These are phyloP conservation scores for Closterium sp. DNA, from an alignment of 139 green algal genomes.

Conservation along the genomic window DNA sequence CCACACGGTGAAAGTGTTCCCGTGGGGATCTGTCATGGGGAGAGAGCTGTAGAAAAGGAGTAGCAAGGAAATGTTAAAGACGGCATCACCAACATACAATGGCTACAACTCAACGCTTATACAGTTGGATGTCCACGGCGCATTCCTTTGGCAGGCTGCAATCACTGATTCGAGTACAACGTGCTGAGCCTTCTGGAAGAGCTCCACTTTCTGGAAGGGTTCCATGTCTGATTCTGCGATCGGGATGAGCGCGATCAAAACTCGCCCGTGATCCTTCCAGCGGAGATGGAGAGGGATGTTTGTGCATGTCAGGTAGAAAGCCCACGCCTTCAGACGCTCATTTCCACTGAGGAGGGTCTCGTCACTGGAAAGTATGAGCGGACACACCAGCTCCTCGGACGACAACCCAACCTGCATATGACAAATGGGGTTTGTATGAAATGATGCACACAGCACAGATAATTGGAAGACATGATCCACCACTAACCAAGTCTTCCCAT, in stretches of 20 bases:
- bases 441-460: too few relatives aligned
- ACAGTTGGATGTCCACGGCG: too few relatives aligned
- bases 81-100: too few relatives aligned
- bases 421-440: not conserved
- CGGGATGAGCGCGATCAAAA: not conserved
- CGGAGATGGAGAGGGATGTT: not conserved
- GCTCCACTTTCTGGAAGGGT: not conserved
- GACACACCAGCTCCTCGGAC: not conserved
- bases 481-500: too few relatives aligned
- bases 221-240: not conserved
- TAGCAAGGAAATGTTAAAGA: too few relatives aligned
- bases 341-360: not conserved
- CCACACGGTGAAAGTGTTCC: not conserved
- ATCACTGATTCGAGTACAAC: not conserved
- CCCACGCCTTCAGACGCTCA: not conserved
- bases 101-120: too few relatives aligned
- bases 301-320: not conserved
- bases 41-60: not conserved
- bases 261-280: not conserved
- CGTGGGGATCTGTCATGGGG: not conserved
- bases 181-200: not conserved
- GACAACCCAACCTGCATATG: not conserved
- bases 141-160: not conserved
- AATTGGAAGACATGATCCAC: too few relatives aligned
- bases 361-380: not conserved